Conservation (phyloP, 2,329 filamentous ascomycete genomes). For the Ceratocystis lukuohia region DNA sequence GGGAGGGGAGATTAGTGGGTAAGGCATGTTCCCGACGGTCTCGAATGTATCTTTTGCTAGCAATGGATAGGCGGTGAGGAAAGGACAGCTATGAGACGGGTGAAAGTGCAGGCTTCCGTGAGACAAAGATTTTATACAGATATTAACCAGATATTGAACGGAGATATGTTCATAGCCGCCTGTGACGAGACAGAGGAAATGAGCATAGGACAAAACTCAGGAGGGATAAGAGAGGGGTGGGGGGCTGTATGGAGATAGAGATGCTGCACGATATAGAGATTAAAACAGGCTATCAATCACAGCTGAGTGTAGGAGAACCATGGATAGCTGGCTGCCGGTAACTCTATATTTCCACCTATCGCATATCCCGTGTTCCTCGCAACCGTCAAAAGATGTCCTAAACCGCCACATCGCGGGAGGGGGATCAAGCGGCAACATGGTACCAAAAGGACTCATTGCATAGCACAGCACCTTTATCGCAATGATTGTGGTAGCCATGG, state of each 20-base stretch:
- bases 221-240: no score
- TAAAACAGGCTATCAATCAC: no score
- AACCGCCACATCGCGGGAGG: neutral
- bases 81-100: neutral
- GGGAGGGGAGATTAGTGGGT: neutral
- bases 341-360: no score
- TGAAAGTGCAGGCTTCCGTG: neutral
- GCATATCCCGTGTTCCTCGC: no score
- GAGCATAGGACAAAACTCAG: no score
- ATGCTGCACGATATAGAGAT: no score
- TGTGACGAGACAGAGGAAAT: neutral
- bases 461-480: neutral
- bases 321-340: no score
- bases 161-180: neutral
- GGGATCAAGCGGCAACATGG: neutral
- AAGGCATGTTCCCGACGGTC: neutral
- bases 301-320: no score
- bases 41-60: neutral
- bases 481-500: neutral
- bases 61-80: neutral
- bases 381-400: no score
- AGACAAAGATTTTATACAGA: neutral
- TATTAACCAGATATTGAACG: neutral
- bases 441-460: neutral
- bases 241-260: no score